Percentiles rank a stretch among this genome's conserved stretches.
These are phyloP conservation scores for Brassica juncea DNA, from an alignment of 345 rosid genomes.

Conservation along the genomic window DNA sequence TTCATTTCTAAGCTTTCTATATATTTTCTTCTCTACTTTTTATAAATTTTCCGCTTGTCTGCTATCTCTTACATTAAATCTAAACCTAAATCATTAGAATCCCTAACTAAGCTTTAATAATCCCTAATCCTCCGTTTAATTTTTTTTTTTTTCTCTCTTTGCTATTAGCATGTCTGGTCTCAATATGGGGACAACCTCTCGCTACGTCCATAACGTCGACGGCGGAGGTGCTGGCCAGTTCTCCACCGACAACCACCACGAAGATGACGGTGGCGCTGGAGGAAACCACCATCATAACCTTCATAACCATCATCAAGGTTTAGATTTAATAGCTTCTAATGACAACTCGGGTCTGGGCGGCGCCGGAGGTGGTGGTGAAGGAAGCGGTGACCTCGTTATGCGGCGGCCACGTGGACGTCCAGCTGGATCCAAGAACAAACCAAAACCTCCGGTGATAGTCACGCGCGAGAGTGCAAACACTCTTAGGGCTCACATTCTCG, in stretches of 20 bases:
- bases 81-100: slow-evolving; percentile 35
- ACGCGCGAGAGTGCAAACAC: slow-evolving; percentile 98
- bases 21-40: slow-evolving; percentile 39
- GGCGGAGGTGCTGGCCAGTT: slow-evolving; percentile 21
- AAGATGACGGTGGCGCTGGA: slow-evolving; percentile 47
- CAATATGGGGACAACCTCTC: slow-evolving; percentile 47
- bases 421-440: slow-evolving; percentile 88
- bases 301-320: slow-evolving; percentile 35
- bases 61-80: slow-evolving; percentile 28
- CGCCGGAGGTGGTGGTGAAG: slow-evolving; percentile 45
- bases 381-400: slow-evolving; percentile 57
- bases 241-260: slow-evolving; percentile 53
- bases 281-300: slow-evolving; percentile 41
- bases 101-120: slow-evolving; percentile 13
- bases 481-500: slow-evolving; percentile 94
- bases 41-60: slow-evolving; percentile 31
- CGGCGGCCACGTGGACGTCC: slow-evolving; percentile 93
- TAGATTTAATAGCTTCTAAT: slow-evolving; percentile 33
- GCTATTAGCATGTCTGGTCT: slow-evolving; percentile 50
- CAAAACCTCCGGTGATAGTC: slow-evolving; percentile 86
- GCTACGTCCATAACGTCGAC: slow-evolving; percentile 34
- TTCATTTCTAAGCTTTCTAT: slow-evolving; percentile 35
- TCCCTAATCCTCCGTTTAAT: slow-evolving; percentile 4
- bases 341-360: slow-evolving; percentile 32
- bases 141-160: slow-evolving; percentile 12